Evolutionary conservation across 805 yeast species (phyloP).

Genomic region (Kuraishia molischiana): DNA sequence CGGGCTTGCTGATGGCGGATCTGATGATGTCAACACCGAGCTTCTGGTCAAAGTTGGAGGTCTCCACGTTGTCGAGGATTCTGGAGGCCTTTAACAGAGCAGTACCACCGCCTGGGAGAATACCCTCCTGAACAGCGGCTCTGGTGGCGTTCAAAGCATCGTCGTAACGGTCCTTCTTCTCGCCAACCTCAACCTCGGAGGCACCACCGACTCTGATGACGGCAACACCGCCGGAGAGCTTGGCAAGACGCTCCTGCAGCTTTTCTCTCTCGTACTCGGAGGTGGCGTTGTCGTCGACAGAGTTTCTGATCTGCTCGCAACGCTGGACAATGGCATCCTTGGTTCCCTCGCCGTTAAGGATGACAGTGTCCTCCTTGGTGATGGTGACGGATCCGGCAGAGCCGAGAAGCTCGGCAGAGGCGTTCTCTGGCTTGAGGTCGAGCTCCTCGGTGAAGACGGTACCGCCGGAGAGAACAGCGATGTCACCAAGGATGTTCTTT

Average conservation of each 20-base stretch:
- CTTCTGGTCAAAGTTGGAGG: constrained; percentile 90
- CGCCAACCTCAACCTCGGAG: constrained; percentile 96
- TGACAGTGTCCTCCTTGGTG: constrained; percentile 92
- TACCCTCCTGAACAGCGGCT: constrained; percentile 98
- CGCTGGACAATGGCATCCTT: constrained; percentile 75
- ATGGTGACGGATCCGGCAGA: constrained; percentile 85
- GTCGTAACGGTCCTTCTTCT: constrained; percentile 98
- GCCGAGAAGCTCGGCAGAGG: constrained; percentile 84
- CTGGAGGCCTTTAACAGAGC: constrained; percentile 90
- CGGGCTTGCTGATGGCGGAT: constrained; percentile 91
- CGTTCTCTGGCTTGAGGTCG: constrained; percentile 92
- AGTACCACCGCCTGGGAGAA: constrained; percentile 99
- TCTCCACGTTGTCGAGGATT: constrained; percentile 57
- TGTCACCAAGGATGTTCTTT: constrained; percentile 90
- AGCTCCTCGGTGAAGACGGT: constrained; percentile 87
- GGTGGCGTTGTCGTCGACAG: constrained; percentile 65
- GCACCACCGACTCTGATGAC: constrained; percentile 96
- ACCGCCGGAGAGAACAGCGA: constrained; percentile 92
- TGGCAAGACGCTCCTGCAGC: constrained; percentile 94
- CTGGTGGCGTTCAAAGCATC: constrained; percentile 98
- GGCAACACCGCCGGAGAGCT: constrained; percentile 97
- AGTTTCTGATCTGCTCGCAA: constrained; percentile 87
- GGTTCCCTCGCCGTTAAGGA: constrained; percentile 86
- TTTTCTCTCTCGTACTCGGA: constrained; percentile 93
- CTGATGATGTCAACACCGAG: constrained; percentile 91